Percentiles rank a stretch among this genome's conserved stretches.
phyloP scores from a whole-genome alignment of 2,329 filamentous ascomycete species.

The Xylariaceae sp. region DNA sequence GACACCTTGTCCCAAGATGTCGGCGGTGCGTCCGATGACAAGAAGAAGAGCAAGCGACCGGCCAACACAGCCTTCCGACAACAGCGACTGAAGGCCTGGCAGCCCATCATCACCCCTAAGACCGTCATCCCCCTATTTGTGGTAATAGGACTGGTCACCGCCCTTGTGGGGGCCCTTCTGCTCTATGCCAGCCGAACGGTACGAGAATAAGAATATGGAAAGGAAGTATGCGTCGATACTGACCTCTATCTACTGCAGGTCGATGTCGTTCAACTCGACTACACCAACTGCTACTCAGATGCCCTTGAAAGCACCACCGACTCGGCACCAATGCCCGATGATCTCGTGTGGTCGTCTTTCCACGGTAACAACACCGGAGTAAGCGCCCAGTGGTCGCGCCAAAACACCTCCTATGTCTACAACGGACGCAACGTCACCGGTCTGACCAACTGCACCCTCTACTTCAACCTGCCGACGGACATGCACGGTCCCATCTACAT shows the following conservation, averaged over 20 bases:
- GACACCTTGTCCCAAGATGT: too few species aligned
- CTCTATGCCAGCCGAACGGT: slow-evolving; percentile 82
- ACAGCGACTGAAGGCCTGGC: slow-evolving; percentile 97
- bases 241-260: slow-evolving; percentile 51
- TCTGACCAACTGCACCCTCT: slow-evolving; percentile 61
- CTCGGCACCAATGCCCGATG: slow-evolving; percentile 46
- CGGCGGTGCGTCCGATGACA: too few species aligned
- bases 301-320: slow-evolving; percentile 41
- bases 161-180: slow-evolving; percentile 82
- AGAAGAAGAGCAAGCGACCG: slow-evolving; percentile 86
- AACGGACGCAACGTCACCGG: slow-evolving; percentile 14
- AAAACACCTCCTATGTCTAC: slow-evolving; percentile 35
- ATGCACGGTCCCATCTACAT: slow-evolving; percentile 81
- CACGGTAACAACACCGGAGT: slow-evolving; percentile 43
- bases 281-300: slow-evolving; percentile 67
- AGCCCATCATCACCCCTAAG: slow-evolving; percentile 95
- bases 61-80: slow-evolving; percentile 97
- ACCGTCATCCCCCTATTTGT: slow-evolving; percentile 66
- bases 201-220: slow-evolving; percentile 24
- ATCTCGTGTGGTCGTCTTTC: slow-evolving; percentile 66
- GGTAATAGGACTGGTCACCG: slow-evolving; percentile 77
- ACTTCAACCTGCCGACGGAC: slow-evolving; percentile 74
- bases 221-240: background rate
- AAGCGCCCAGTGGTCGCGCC: slow-evolving; percentile 34
- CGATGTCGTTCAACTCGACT: slow-evolving; percentile 87